Evolutionary conservation across 495 filamentous ascomycete species (phyloP).

Genomic region (Neurospora sp.): DNA sequence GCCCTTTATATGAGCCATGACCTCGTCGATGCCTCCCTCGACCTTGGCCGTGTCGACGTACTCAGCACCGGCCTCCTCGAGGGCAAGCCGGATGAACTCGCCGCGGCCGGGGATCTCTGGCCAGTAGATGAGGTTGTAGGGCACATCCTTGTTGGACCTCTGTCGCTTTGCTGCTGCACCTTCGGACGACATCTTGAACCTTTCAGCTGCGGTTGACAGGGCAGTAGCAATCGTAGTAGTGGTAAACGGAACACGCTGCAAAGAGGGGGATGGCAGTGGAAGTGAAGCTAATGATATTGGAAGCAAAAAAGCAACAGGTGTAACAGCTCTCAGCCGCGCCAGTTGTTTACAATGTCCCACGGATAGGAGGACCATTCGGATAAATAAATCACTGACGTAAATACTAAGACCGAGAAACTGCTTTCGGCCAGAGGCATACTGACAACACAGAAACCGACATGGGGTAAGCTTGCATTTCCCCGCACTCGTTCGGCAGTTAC

Average conservation of each 20-base stretch:
- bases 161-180: slow-evolving; percentile 23
- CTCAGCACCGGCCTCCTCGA: slow-evolving; percentile 49
- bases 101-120: slow-evolving; percentile 54
- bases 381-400: neutral
- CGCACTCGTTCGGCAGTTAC: neutral
- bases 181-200: slow-evolving; percentile 7
- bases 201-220: neutral
- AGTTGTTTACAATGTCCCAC: neutral
- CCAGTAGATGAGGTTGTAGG: slow-evolving; percentile 55
- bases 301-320: neutral
- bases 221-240: neutral
- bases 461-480: neutral
- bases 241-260: neutral
- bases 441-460: neutral
- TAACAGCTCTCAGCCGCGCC: neutral
- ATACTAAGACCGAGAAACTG: neutral
- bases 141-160: slow-evolving; percentile 30
- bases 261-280: neutral
- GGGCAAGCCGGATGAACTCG: slow-evolving; percentile 52
- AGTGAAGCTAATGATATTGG: neutral
- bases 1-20: slow-evolving; percentile 24
- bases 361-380: neutral
- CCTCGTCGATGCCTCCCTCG: slow-evolving; percentile 26
- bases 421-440: neutral
- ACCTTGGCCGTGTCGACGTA: slow-evolving; percentile 49